Base-by-base conservation (phyloP, 345 rosid genomes). In the Syzygium oleosum region DNA sequence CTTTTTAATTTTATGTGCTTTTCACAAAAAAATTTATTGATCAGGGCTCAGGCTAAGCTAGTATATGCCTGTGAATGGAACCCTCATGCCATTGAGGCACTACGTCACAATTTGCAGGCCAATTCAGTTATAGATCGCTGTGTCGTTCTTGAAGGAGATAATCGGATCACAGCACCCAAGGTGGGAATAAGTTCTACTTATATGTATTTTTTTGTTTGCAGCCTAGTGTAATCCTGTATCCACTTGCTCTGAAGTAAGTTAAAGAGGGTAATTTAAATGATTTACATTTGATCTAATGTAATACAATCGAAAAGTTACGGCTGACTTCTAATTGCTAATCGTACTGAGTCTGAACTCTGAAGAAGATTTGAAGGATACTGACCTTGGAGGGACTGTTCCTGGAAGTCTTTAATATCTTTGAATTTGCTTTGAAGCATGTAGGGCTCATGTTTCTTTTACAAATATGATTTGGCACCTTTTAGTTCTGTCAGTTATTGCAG, bases 31-130 rank as follows among this genome's bases (percentile, higher is more conserved):
- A 9, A 12, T 78, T 77, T 59, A 43, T 88, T 90, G 84, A 89
- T 88, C 89, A 97, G 99, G 95, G 99, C 98, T 86, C 93, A 93
- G 90, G 99, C 98, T 88, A 95, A 91, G 90, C 78, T 93, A 84
- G 99, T 95, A 65, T 96, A 93, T 94, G 97, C 99, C 90, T 95
- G 99, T 90, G 99, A 97, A 90, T 96, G 99, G 99, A 97, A 97
- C 91, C 96, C 93, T 38, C 94, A 93, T 93, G 99, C 99, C 84
- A 89, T 95, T 88, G 96, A 94, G 92, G 99, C 99, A 3, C 97
- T 97, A 65, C 89, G 89, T 85, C 93, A 79, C 77, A 97, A 96
- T 86, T 93, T 97, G 84, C 91, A 90, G 87, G 93, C 91, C 89
- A 97, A 97, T 92, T 92, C 90, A 46, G 99, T 96, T 52, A 90